Evolutionary conservation across 768 basidiomycete genomes (phyloP), one percentile per base, ranked within the genome.

Genomic region (Lactifluus subvellereus): DNA sequence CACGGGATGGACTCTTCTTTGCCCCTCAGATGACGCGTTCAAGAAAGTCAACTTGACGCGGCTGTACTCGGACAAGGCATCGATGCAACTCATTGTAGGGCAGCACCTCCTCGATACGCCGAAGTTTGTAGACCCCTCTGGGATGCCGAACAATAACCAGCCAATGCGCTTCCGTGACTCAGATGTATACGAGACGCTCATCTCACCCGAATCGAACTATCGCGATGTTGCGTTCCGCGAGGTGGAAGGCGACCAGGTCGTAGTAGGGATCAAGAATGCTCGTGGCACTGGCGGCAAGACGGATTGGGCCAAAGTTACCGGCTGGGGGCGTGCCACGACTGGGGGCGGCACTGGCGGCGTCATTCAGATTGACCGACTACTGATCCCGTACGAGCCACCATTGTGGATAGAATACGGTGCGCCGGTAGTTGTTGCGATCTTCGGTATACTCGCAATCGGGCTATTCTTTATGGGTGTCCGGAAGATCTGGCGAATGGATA

Each of bases 11-110:
- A 96, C 94, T 1, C 74, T 99, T 4, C 79, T 99, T 22, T 94
- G 91, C 67, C 97, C 97, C 3, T 84, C 85, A 6, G 97, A 99
- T 70, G 87, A 89, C 61, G 94, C 96, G 0, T 97, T 98, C 81
- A 88, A 93, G 71, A 77, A 82, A 22, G 75, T 89, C 73, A 95
- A 98, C 75, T 74, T 98, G 61, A 94, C 94, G 0, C 73, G 75
- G 62, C 73, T 94, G 27, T 86, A 85, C 65, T 80, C 79, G 32
- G 80, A 91, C 69, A 62, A 74, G 11, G 78, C 82, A 3, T 69
- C 69, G 7, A 76, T 92, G 53, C 80, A 78, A 57, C 76, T 72
- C 9, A 82, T 93, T 30, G 88, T 92, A 62, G 74, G 80, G 50
- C 92, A 94, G 70, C 91, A 92, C 73, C 79, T 93, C 54, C 83